These are phyloP conservation scores for Geotrichum klebahnii DNA, from an alignment of 1,139 yeast genomes.

Conservation along the genomic window DNA sequence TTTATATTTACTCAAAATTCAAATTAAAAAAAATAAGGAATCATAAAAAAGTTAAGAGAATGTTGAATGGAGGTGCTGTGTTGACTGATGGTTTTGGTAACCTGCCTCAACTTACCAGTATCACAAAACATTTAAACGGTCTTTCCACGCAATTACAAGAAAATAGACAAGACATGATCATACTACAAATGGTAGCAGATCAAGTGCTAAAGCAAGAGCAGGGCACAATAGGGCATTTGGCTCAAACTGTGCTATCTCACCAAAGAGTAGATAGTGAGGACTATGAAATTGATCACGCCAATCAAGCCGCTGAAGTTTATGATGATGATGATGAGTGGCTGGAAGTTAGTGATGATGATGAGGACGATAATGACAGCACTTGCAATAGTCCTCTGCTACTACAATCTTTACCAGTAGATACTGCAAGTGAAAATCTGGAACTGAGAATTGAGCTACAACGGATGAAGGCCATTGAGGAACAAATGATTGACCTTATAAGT, in stretches of 20 bases:
- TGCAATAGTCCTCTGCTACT: background rate
- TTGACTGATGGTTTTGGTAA: constrained; percentile 18
- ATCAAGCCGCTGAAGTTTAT: background rate
- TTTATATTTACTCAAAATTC: no score
- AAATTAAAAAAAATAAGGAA: no score
- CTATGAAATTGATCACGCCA: background rate
- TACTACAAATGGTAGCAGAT: constrained; percentile 12
- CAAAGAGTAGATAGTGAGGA: no score
- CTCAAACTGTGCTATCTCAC: background rate
- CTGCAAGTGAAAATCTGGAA: constrained; percentile 24
- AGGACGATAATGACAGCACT: no score
- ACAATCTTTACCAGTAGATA: constrained; percentile 1
- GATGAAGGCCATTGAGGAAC: constrained; percentile 29
- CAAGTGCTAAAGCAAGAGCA: constrained; percentile 10
- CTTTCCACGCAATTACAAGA: constrained; percentile 8
- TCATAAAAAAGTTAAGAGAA: no score
- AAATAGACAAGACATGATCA: constrained; percentile 14
- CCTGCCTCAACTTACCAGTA: constrained; percentile 14
- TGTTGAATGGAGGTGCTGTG: constrained; percentile 17
- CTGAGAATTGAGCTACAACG: constrained; percentile 32
- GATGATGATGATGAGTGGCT: background rate
- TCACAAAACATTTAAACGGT: constrained; percentile 11
- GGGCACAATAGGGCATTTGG: background rate
- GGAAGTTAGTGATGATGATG: background rate
- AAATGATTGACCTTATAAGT: constrained; percentile 25